phyloP scores from a whole-genome alignment of 768 basidiomycete species.

The Psilocybe cyanescens region DNA sequence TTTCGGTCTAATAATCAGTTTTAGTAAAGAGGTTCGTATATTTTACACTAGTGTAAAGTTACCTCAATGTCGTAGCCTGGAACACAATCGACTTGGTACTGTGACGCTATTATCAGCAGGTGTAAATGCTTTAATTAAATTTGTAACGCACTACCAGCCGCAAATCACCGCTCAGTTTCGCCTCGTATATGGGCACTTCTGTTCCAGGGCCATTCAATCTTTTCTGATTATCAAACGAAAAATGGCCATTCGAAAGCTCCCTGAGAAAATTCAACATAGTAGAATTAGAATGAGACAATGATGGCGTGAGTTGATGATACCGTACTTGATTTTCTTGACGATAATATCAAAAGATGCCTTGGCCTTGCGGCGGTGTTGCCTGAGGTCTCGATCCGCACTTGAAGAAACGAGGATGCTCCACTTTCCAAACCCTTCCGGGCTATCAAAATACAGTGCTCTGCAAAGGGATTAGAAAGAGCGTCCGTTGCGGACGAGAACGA shows the following conservation, averaged over 20 bases:
- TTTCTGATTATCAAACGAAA: constrained; percentile 68
- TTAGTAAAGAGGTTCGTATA: neutral
- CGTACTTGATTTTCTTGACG: constrained; percentile 71
- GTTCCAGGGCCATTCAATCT: constrained; percentile 44
- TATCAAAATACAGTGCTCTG: constrained; percentile 60
- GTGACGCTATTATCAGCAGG: neutral
- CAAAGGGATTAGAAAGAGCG: neutral
- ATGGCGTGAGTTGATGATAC: neutral
- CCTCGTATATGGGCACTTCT: constrained; percentile 66
- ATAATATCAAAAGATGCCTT: constrained; percentile 51
- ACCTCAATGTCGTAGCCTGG: constrained; percentile 38
- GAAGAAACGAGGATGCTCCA: constrained; percentile 64
- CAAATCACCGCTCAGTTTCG: constrained; percentile 61
- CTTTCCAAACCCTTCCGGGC: constrained; percentile 59
- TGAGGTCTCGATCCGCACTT: constrained; percentile 52
- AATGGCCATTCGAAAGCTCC: constrained; percentile 70
- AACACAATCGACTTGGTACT: constrained; percentile 56
- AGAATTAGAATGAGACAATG: no score
- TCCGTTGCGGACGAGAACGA: neutral
- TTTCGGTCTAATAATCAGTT: constrained; percentile 15
- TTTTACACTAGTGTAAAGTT: neutral
- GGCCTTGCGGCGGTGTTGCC: constrained; percentile 47
- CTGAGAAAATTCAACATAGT: constrained; percentile 31
- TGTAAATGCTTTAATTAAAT: neutral
- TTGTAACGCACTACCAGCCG: constrained; percentile 46